Conservation (phyloP, 176 grass and related monocot genomes). For the Paspalum vaginatum region DNA sequence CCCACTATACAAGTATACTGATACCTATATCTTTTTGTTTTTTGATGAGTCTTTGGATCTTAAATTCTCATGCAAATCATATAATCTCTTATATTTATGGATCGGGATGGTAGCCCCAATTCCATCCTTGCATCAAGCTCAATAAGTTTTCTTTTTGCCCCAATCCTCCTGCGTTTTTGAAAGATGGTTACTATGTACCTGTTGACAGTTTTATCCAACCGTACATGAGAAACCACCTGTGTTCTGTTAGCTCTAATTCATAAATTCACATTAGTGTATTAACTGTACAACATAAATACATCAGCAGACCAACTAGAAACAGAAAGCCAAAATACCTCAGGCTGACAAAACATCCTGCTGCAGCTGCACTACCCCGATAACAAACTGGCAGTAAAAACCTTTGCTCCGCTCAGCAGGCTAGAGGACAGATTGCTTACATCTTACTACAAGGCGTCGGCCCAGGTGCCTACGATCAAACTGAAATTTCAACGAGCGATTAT, state of each 20-base stretch:
- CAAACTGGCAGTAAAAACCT: conserved; percentile 6
- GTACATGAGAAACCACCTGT: too few relatives aligned
- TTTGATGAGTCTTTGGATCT: too few relatives aligned
- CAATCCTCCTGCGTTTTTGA: too few relatives aligned
- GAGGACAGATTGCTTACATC: background rate
- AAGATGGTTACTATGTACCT: too few relatives aligned
- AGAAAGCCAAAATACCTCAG: background rate
- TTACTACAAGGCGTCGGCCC: background rate
- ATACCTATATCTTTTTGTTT: too few relatives aligned
- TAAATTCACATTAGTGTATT: conserved; percentile 4
- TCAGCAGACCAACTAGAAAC: background rate
- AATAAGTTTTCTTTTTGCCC: too few relatives aligned
- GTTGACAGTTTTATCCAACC: too few relatives aligned
- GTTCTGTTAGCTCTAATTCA: background rate
- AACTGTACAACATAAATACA: conserved; percentile 36
- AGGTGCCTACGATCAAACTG: conserved; percentile 10
- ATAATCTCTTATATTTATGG: too few relatives aligned
- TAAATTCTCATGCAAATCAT: too few relatives aligned
- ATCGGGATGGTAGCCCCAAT: too few relatives aligned
- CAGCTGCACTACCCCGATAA: background rate
- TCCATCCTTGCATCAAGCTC: too few relatives aligned
- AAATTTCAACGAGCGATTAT: conserved; percentile 4
- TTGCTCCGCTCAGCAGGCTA: background rate
- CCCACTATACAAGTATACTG: too few relatives aligned
- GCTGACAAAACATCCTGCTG: background rate